Conservation (phyloP, 2,329 filamentous ascomycete genomes). For the Diaporthe sp. region DNA sequence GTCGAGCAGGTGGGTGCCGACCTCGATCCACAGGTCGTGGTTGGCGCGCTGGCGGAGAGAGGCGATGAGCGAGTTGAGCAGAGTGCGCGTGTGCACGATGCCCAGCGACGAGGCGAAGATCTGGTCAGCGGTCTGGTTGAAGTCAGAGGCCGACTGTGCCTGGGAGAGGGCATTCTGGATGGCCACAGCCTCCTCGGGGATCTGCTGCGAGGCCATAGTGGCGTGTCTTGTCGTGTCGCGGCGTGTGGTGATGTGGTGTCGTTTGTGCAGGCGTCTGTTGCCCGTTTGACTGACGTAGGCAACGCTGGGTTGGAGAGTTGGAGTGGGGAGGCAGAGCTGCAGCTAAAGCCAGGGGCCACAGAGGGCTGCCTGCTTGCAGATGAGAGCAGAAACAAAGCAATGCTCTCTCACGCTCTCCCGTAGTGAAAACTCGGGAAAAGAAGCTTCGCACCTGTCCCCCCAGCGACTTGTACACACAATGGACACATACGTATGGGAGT, state of each 20-base stretch:
- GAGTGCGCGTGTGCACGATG: constrained; percentile 80
- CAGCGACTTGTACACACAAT: too few species aligned
- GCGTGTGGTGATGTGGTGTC: background rate
- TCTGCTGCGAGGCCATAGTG: constrained; percentile 39
- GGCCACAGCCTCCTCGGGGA: constrained; percentile 35
- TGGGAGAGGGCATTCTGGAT: constrained; percentile 36
- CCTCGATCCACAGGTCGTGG: constrained; percentile 78
- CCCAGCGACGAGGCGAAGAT: constrained; percentile 79
- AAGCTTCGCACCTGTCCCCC: background rate
- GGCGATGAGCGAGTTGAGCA: constrained; percentile 77
- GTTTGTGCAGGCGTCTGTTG: background rate
- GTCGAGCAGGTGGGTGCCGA: constrained; percentile 80
- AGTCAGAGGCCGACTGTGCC: constrained; percentile 60
- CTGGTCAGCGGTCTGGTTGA: constrained; percentile 76
- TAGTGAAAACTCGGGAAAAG: background rate
- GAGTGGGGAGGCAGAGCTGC: background rate
- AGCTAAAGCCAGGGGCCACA: background rate
- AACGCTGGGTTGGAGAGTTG: background rate
- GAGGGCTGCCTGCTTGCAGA: background rate
- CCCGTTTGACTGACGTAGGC: background rate
- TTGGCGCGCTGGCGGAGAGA: constrained; percentile 73
- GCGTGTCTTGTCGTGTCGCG: background rate
- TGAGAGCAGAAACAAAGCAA: background rate
- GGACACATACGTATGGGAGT: too few species aligned
- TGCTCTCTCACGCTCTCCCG: background rate